A percentile compares a stretch with the other conserved stretches of the same genome.
Evolutionary conservation across 352 stramenopile genomes (phyloP).

Genomic region (Globisporangium takayamanum): DNA sequence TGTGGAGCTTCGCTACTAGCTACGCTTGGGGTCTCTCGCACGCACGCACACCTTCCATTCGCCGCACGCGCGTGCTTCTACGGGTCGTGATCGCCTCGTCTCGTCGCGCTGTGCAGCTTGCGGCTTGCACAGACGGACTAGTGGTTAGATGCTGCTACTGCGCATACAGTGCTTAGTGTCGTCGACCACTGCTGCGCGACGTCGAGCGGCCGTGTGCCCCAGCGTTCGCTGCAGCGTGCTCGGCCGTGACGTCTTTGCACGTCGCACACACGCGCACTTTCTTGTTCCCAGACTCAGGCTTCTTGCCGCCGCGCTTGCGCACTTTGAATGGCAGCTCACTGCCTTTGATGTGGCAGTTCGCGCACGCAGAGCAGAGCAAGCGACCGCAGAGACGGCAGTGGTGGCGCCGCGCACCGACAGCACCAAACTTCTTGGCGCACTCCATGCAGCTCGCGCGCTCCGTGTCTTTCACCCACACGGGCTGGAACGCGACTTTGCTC

Average conservation of each 20-base stretch:
- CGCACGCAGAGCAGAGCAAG: constrained; percentile 40
- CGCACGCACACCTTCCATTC: too few relatives aligned
- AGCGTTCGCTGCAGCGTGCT: constrained; percentile 2
- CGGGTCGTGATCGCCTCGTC: too few relatives aligned
- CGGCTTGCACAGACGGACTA: too few relatives aligned
- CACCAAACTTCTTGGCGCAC: constrained; percentile 46
- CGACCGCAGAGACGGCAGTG: constrained; percentile 59
- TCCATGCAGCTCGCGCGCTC: constrained; percentile 48
- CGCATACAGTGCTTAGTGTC: background rate
- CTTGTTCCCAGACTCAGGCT: constrained; percentile 38
- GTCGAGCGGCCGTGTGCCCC: background rate
- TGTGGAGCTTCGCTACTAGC: too few relatives aligned
- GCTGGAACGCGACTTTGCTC: constrained; percentile 34
- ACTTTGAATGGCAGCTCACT: constrained; percentile 37
- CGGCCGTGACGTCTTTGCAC: constrained; percentile 42
- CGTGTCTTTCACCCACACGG: constrained; percentile 49
- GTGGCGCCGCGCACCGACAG: constrained; percentile 35
- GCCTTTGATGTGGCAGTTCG: constrained; percentile 31
- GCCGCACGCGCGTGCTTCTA: too few relatives aligned
- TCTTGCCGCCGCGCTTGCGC: constrained; percentile 41
- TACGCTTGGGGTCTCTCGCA: too few relatives aligned
- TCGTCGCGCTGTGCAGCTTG: too few relatives aligned
- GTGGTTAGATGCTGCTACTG: background rate
- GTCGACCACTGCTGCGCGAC: constrained; percentile 8
- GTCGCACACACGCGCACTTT: constrained; percentile 68